Conservation (phyloP, 2,329 filamentous ascomycete species). For the Aspergillus vadensis region DNA sequence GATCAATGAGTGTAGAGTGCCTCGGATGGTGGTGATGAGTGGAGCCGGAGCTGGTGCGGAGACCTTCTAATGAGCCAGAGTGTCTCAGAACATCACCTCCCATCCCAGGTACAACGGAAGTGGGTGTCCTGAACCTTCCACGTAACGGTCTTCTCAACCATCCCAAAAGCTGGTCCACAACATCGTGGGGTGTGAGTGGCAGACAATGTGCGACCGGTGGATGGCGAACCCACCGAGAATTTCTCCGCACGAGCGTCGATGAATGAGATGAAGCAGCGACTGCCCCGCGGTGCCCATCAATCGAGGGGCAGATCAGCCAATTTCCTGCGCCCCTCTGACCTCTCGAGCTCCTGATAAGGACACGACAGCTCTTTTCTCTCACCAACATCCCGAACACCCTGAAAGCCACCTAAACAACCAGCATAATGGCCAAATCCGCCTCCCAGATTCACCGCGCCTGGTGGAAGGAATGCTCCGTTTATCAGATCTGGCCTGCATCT, state of each 20-base stretch:
- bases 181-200: slow-evolving; percentile 9
- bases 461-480: slow-evolving; percentile 62
- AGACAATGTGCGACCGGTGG: background rate
- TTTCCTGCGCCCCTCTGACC: background rate
- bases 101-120: background rate
- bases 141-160: background rate
- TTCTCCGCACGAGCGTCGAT: slow-evolving; percentile 9
- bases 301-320: background rate
- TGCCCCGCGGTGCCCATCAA: slow-evolving; percentile 6
- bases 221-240: slow-evolving; percentile 7
- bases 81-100: no score
- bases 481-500: slow-evolving; percentile 63
- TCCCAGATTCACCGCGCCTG: slow-evolving; percentile 37
- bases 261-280: slow-evolving; percentile 1
- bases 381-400: background rate
- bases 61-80: no score
- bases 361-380: background rate
- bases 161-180: background rate
- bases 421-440: slow-evolving; percentile 8
- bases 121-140: background rate
- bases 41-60: no score
- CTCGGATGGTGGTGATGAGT: no score
- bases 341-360: background rate
- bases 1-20: no score
- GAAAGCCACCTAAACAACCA: background rate